Base-by-base conservation (phyloP, 805 yeast species). In the Torulaspora franciscae region DNA sequence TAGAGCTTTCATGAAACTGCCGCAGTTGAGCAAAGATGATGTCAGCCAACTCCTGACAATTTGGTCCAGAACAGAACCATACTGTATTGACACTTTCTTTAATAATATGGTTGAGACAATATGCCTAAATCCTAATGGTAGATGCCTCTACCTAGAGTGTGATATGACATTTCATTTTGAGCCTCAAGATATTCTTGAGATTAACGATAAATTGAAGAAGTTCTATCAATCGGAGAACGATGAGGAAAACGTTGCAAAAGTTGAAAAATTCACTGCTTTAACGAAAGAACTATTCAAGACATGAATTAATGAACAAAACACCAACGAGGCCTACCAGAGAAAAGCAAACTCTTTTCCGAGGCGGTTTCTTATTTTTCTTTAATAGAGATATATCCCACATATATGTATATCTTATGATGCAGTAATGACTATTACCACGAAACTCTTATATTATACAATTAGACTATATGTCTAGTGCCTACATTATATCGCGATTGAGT, bases 91-190 rank as follows among this genome's bases (percentile, higher is more conserved):
- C 32, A 36, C 54, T 3, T 48, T 62, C 8, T 60, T 61, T 51
- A 62, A 64, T 41, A 64, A 64, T 37, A 48, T 62, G 29, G 56
- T 61, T 4, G 68, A 64, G 40, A 57, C 65, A 6, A 42, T 59
- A 2, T 54, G 59, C 34, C 45, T 63, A 45, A 53, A 59, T 23
- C 51, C 61, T 11, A 42, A 47, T n/a, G 42, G 52, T 10, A 44
- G 50, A 19, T 30, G 39, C 8, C 32, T 58, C 7, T 51, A 50
- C 38, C 38, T 58, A 13, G 40, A 47, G 15, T 50, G 50, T 40
- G 55, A 53, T 34, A 28, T 60, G 39, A 28, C 44, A 3, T 59
- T 58, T 46, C 43, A 49, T 7, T 56, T 52, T 38, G 43, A 49
- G 17, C 40, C 50, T 9, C 30, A 42, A n/a, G 48, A 52, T 5